Evolutionary conservation across 2,329 filamentous ascomycete genomes (phyloP).

Genomic region (Aspergillus calidoustus): DNA sequence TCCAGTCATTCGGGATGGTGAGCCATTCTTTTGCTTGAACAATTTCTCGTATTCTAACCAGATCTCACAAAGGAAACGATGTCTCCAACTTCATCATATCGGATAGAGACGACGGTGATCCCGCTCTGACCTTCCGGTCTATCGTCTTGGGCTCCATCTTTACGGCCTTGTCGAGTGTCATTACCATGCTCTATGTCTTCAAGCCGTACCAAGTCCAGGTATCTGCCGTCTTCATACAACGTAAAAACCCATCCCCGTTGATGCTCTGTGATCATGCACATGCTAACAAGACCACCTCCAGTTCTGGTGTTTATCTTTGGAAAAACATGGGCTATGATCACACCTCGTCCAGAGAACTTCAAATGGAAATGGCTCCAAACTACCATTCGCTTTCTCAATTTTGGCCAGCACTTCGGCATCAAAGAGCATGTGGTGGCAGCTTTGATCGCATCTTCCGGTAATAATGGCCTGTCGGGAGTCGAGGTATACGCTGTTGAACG

Average conservation of each 20-base stretch:
- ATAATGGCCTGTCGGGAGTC: conserved; percentile 50
- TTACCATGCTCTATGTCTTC: conserved; percentile 12
- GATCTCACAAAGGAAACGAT: background rate
- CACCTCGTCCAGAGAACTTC: conserved; percentile 59
- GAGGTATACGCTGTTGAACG: conserved; percentile 13
- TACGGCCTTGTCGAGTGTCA: conserved; percentile 7
- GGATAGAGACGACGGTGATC: conserved; percentile 57
- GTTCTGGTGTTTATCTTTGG: conserved; percentile 62
- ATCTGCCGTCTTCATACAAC: conserved; percentile 5
- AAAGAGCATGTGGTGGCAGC: conserved; percentile 62
- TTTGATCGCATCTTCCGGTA: conserved; percentile 60
- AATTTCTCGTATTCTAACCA: no score
- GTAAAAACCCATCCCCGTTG: background rate
- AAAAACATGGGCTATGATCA: conserved; percentile 51
- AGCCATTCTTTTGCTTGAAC: no score
- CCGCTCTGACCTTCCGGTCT: conserved; percentile 58
- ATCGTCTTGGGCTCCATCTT: conserved; percentile 53
- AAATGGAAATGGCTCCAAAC: conserved; percentile 45
- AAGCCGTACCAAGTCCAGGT: conserved; percentile 11
- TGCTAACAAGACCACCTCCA: background rate
- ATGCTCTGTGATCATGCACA: no score
- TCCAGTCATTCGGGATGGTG: background rate
- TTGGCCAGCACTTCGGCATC: conserved; percentile 54
- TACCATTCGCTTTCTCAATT: conserved; percentile 54
- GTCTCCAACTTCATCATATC: conserved; percentile 1